Evolutionary conservation across 257 asterid genomes (phyloP).

Genomic region (Cynanchum wilfordii): DNA sequence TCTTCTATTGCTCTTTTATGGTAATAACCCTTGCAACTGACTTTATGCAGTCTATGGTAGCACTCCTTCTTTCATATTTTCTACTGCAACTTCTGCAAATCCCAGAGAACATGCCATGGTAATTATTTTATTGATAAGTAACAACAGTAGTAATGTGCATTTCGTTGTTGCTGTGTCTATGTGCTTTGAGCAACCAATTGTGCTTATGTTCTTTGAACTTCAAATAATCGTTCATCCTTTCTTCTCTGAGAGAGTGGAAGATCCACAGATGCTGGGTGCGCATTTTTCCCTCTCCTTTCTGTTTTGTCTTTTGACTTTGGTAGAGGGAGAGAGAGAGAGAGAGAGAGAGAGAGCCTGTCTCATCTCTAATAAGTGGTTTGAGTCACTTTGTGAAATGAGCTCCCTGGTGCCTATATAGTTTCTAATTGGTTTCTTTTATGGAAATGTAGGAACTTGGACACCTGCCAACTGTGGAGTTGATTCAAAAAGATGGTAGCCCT

Average conservation of each 20-base stretch:
- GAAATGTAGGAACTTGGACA: constrained; percentile 68
- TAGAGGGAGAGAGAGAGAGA: not conserved
- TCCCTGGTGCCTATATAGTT: not conserved
- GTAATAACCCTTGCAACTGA: constrained; percentile 25
- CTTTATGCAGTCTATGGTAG: constrained; percentile 79
- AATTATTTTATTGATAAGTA: constrained; percentile 27
- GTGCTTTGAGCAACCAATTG: not conserved
- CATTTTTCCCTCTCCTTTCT: not conserved
- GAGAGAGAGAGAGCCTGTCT: not conserved
- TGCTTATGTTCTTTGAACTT: not conserved
- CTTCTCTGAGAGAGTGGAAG: not conserved
- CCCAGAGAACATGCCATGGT: constrained; percentile 94
- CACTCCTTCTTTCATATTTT: constrained; percentile 84
- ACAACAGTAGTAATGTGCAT: constrained; percentile 8
- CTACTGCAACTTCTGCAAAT: constrained; percentile 95
- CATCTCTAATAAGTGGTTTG: constrained; percentile 2
- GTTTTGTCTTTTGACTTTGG: not conserved
- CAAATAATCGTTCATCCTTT: not conserved
- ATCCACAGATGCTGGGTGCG: not conserved
- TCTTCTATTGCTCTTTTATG: constrained; percentile 8
- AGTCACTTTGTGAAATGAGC: not conserved
- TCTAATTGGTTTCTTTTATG: no score
- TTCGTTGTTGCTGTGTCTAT: not conserved
- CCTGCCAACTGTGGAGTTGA: constrained; percentile 56
- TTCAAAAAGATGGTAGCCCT: constrained; percentile 94